Evolutionary conservation across 2,329 filamentous ascomycete genomes (phyloP), one percentile per base, ranked within the genome.

Genomic region (Aspergillus brunneoviolaceus): DNA sequence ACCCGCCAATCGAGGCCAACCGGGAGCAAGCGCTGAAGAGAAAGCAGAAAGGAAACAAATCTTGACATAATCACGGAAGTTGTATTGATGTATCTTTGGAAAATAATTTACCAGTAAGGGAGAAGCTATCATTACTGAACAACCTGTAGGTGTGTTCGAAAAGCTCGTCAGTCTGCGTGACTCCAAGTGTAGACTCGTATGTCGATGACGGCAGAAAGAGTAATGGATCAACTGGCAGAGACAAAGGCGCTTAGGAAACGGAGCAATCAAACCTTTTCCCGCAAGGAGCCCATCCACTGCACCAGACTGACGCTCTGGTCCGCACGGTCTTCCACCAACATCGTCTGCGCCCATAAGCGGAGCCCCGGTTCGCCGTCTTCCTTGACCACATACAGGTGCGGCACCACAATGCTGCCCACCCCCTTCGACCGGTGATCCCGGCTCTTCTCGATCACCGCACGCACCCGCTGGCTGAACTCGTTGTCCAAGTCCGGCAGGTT

Each of bases 301-400:
- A 89, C 89, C 72, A 95, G 88, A 74, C 93, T 96, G 79, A 96
- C 88, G 53, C 92, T 89, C 79, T 97, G 92, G 74, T 99, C 95
- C 58, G 94, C 92, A 66, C 94, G 84, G 78, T 99, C 95, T 78
- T 99, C 95, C 51, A 99, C 89, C 70, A 99, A 81, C 77, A 98
- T 82, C 49, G 95, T 97, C 82, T 97, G 94, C 49, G 95, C 95
- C 95, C 95, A 99, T 64, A 98, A 81, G 79, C 96, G 93, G 75
- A 99, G 81, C 70, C 91, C 94, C 33, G 95, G 95, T 79, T 99
- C 95, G 55, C 95, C 95, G 72, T 98, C 95, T 77, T 98, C 94
- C 69, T 93, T 88, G 63, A 98, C 90, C 69, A 98, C 84, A 74
- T 98, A 99, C 59, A 99, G 81, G 71, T 96, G 91, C 52, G 95